Evolutionary conservation across 371 early-diverging fungal species (phyloP).

Genomic region (Catenaria anguillulae): DNA sequence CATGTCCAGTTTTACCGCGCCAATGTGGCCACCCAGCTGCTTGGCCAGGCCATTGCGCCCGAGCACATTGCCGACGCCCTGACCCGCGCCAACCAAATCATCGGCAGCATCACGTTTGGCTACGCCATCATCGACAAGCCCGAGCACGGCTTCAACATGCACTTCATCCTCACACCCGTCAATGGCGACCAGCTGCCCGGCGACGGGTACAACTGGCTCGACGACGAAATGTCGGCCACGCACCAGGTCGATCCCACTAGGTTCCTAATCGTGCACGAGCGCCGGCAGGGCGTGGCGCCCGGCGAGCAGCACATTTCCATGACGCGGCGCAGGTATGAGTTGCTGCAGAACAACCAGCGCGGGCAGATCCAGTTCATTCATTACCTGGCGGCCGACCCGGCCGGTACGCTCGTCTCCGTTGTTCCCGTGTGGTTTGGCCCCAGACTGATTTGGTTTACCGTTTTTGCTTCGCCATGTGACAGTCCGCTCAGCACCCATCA

Average conservation of each 20-base stretch:
- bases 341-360: slow-evolving; percentile 2
- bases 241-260: background rate
- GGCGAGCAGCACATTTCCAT: slow-evolving; percentile 5
- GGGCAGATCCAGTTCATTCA: slow-evolving; percentile 7
- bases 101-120: background rate
- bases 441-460: too few species aligned
- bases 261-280: background rate
- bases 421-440: background rate
- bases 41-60: background rate
- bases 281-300: slow-evolving; percentile 1
- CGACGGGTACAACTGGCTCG: slow-evolving; percentile 8
- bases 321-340: slow-evolving; percentile 7
- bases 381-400: slow-evolving; percentile 6
- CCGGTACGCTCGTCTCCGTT: background rate
- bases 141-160: slow-evolving; percentile 7
- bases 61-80: slow-evolving; percentile 4
- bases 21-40: background rate
- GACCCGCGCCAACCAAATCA: background rate
- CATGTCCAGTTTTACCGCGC: slow-evolving; percentile 9
- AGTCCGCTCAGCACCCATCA: background rate
- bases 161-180: slow-evolving; percentile 1
- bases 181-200: slow-evolving; percentile 3
- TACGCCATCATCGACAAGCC: slow-evolving; percentile 1
- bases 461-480: too few species aligned
- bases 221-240: background rate